A percentile compares a stretch with the other conserved stretches of the same genome.
These are phyloP conservation scores for Sporobolomyces phaffii DNA, from an alignment of 768 basidiomycete species.

Conservation along the genomic window DNA sequence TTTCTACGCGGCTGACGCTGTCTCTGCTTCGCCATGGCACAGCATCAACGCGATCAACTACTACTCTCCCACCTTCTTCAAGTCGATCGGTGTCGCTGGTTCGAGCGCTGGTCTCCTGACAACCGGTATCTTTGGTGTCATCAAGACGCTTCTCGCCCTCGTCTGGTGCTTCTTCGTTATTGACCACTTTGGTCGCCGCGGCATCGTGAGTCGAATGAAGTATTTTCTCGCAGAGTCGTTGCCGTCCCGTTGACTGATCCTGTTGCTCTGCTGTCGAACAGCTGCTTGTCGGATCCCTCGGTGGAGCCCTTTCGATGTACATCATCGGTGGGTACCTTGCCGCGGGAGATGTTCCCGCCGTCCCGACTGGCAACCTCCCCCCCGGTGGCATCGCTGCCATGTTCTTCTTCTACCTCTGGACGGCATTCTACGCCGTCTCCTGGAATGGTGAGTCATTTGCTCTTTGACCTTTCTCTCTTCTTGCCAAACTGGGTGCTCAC, in stretches of 20 bases:
- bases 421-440: constrained; percentile 41
- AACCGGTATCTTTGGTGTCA: constrained; percentile 53
- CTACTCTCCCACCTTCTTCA: constrained; percentile 53
- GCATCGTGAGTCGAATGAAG: constrained; percentile 28
- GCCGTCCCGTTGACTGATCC: constrained; percentile 47
- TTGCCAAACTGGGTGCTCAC: too few species aligned
- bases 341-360: constrained; percentile 6
- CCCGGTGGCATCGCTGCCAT: constrained; percentile 41
- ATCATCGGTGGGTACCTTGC: constrained; percentile 45
- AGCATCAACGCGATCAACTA: constrained; percentile 50
- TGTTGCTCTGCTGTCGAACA: constrained; percentile 49
- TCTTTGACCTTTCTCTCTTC: constrained; percentile 40
- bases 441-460: too few species aligned
- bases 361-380: constrained; percentile 31
- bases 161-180: constrained; percentile 47
- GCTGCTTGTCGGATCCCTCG: constrained; percentile 50
- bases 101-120: constrained; percentile 37
- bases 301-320: constrained; percentile 51
- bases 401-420: constrained; percentile 43
- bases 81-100: constrained; percentile 46
- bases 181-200: constrained; percentile 34
- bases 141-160: constrained; percentile 48
- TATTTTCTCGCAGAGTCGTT: too few species aligned
- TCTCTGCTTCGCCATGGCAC: constrained; percentile 44
- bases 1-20: constrained; percentile 43